Base-by-base conservation (phyloP, 108 stramenopile genomes). In the Chaetoceros muelleri region DNA sequence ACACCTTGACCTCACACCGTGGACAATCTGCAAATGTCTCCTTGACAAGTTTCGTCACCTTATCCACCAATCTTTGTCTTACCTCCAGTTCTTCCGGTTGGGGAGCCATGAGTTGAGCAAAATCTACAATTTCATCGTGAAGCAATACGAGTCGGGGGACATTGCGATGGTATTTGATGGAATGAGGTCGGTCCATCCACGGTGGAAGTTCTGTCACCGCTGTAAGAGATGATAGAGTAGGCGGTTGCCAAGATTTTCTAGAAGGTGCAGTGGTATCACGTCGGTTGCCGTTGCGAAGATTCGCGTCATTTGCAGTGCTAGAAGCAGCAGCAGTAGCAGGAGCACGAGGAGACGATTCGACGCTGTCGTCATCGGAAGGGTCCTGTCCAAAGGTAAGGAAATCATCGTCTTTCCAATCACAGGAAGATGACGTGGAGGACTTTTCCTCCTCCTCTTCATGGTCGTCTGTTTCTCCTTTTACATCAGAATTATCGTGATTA, bases 121-220 rank as follows among this genome's bases (percentile, higher is more conserved):
- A 95, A 7, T 81, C 76, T 2, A 97, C 82, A 46, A 99, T 90
- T 75, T 99, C 98, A 70, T 97, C 94, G 78, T 99, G 98, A 28
- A 99, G 67, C 13, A 71, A 60, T 5, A 92, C 72, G 16, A 96
- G 51, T 5, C 79, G 80, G 29, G 80, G 72, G 2, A 57, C 48
- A 2, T 61, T 57, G 7, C 45, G 64, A 44, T 44, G 52, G 46
- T 18, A 44, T 46, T 40, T 52, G 20, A 61, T 69, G 58, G 1
- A 64, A 44, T 40, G 24, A 22, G 21, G 30, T 7, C 52, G n/a
- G 13, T 64, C 55, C 79, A 74, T 78, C 79, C 79, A 77, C 44
- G 79, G 78, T 30, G 74, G 75, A 57, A 73, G 47, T 50, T 40
- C 16, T 44, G 48, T 18, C 17, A 44, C 26, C 17, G 24, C n/a